Evolutionary conservation across 2,329 filamentous ascomycete species (phyloP), one percentile per base, ranked within the genome.

Genomic region (Stagonosporopsis tanaceti): DNA sequence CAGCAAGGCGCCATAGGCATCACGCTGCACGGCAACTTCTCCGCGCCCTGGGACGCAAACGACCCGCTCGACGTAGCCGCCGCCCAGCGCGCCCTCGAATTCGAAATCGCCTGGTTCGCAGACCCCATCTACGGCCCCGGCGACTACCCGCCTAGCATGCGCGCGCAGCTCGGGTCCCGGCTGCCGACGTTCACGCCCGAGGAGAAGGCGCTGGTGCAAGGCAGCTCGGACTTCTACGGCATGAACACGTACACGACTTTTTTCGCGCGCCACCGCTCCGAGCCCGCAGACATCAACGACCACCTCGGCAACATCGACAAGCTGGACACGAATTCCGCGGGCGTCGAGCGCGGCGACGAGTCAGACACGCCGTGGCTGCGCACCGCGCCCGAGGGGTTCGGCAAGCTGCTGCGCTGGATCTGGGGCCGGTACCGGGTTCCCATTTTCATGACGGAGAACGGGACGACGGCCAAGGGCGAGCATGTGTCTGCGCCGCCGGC

Each of bases 241-340:
- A 80, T 80, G 76, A 79, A 80, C 61, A 78, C 76, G 14, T 80
- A 80, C 64, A 77, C 76, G 0, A 72, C 77, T 0, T 79, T 78
- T 40, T 80, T 71, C 32, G 68, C 77, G 14, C 69, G 66, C 5
- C 75, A 79, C 56, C 72, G 71, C 20, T 14, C 72, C 69, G 32
- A 68, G 56, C n/a, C 71, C 66, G 27, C 78, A 7, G 77, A 78
- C 34, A 69, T 76, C 41, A 76, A 73, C 30, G 78, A 80, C 46
- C 75, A 78, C 60, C 69, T 73, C n/a, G 78, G 78, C 22, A 79
- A 80, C 38, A 63, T 79, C 4, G 15, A 76, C 76, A 56, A 71
- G 64, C 47, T 61, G 4, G 50, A 57, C 32, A 55, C 46, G 14
- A 79, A 79, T 30, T 73, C 71, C 39, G 68, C 72, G 0, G 72